Evolutionary conservation across 1,139 yeast genomes (phyloP), one percentile per base, ranked within the genome.

Genomic region (Lodderomyces margitis): DNA sequence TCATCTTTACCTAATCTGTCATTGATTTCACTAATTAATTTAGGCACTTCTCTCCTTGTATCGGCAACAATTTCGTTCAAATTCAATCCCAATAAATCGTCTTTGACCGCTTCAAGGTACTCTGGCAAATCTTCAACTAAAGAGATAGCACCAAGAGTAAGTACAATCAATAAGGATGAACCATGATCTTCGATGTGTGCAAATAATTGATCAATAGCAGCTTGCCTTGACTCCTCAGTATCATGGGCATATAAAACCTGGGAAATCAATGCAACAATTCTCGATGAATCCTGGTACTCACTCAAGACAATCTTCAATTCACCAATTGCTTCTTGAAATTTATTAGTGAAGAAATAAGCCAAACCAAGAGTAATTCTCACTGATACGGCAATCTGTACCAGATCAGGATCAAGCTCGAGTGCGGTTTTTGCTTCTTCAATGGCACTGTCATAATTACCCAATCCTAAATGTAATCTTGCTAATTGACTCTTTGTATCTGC

Each of bases 101-200:
- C 85, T 41, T 74, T 74, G 15, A 87, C 75, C 0, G 94, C 82
- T 2, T 71, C 77, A 36, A 78, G 64, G 49, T 86, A 74, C 21
- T 84, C 88, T 0, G 66, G 70, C 49, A 80, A 66, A 38, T 76
- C 66, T 40, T 87, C 89, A 12, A 80, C 71, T 5, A 91, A 59
- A 0, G 95, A 81, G 34, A 91, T 81, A 0, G 95, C 92, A 5
- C 96, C 96, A 36, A 91, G 68, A 0, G 89, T 78, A 40, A 89
- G 60, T 0, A 87, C 81, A 7, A 87, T 80, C 23, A 80, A 58
- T 36, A 87, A 63, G 1, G 87, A 77, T 2, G 85, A 70, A 0
- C 94, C 95, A 43, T 78, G 64, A 11, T 66, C 70, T 46, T 78
- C 84, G 37, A 89, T 78, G 54, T 75, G 80, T 10, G 76, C 72